phyloP scores from a whole-genome alignment of 2,329 filamentous ascomycete species.

The Cadophora malorum region DNA sequence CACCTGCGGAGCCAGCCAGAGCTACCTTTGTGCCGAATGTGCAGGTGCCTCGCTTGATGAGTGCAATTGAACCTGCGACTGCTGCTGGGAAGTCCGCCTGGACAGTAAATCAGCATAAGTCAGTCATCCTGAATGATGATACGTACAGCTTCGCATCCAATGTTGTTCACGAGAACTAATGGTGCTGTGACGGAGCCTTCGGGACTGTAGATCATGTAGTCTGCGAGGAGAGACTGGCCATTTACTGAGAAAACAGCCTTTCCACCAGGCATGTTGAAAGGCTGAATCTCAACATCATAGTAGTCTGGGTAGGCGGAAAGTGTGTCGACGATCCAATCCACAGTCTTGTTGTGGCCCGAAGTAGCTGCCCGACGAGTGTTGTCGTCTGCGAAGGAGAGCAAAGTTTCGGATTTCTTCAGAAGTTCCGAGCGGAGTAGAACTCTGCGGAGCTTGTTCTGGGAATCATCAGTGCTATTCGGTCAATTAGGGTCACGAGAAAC shows the following conservation, averaged over 20 bases:
- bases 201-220: slow-evolving; percentile 27
- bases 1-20: slow-evolving; percentile 70
- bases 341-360: slow-evolving; percentile 48
- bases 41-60: slow-evolving; percentile 73
- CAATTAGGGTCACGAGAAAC: not conserved
- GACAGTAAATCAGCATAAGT: not conserved
- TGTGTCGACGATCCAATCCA: slow-evolving; percentile 51
- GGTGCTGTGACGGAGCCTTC: slow-evolving; percentile 21
- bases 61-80: slow-evolving; percentile 67
- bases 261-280: slow-evolving; percentile 22
- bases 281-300: slow-evolving; percentile 32
- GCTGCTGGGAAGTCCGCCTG: slow-evolving; percentile 63
- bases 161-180: slow-evolving; percentile 27
- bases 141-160: slow-evolving; percentile 30
- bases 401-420: slow-evolving; percentile 25
- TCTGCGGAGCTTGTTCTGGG: slow-evolving; percentile 29
- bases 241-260: slow-evolving; percentile 25
- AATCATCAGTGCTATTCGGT: not conserved
- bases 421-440: slow-evolving; percentile 26
- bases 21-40: slow-evolving; percentile 73
- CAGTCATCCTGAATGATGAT: not conserved
- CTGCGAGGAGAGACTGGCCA: not conserved
- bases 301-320: slow-evolving; percentile 22
- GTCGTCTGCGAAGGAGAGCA: slow-evolving; percentile 23
- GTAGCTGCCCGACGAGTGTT: slow-evolving; percentile 24